These are phyloP conservation scores for Phalaenopsis aphrodite DNA, from an alignment of 106 monocot species.

Conservation along the genomic window DNA sequence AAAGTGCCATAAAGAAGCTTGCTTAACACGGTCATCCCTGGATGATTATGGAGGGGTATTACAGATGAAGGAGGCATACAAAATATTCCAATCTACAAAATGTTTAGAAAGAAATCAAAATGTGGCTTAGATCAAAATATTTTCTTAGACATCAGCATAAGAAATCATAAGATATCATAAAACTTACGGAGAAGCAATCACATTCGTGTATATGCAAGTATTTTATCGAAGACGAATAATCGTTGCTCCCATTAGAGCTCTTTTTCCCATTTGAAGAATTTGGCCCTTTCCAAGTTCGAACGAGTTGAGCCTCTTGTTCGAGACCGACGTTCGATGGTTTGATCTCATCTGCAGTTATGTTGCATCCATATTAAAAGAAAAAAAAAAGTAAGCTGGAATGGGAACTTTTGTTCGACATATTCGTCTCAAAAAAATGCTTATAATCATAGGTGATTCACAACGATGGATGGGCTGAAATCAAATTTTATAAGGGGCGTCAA, in stretches of 20 bases:
- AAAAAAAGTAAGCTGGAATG: neutral
- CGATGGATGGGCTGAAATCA: too few species aligned
- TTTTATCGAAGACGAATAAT: constrained; percentile 47
- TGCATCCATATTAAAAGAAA: neutral
- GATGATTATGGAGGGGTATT: constrained; percentile 95
- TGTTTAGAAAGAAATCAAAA: neutral
- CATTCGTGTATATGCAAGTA: constrained; percentile 70
- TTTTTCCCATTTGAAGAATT: constrained; percentile 37
- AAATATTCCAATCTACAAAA: constrained; percentile 83
- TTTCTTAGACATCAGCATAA: neutral
- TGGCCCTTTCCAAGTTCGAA: constrained; percentile 41
- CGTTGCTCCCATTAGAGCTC: constrained; percentile 34
- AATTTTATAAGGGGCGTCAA: too few species aligned
- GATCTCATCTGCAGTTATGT: constrained; percentile 31
- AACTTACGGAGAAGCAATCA: constrained; percentile 62
- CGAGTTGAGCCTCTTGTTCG: constrained; percentile 44
- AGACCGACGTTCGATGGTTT: constrained; percentile 56
- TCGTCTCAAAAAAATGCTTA: neutral
- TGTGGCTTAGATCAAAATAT: neutral
- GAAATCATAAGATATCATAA: too few species aligned
- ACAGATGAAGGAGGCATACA: constrained; percentile 74
- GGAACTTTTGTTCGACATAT: neutral
- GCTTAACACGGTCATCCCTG: constrained; percentile 94
- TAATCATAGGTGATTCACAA: too few species aligned
- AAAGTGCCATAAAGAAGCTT: constrained; percentile 80